Evolutionary conservation across 768 basidiomycete species (phyloP).

Genomic region (Rhodosporidiobolus odoratus): DNA sequence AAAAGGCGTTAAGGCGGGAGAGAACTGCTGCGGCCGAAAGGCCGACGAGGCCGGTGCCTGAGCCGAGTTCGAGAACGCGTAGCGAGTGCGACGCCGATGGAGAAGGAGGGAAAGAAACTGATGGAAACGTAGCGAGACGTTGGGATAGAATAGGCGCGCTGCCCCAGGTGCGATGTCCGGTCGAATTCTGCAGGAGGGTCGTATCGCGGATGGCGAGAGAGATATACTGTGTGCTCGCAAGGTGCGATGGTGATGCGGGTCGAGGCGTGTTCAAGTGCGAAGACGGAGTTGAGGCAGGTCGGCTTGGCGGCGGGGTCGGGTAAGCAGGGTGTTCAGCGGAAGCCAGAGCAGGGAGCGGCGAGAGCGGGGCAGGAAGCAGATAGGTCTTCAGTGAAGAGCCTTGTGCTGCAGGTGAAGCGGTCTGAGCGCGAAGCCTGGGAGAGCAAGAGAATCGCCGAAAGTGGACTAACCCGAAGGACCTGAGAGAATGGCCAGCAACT

Average conservation of each 20-base stretch:
- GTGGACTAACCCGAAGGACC: conserved; percentile 15
- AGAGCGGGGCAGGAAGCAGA: conserved; percentile 59
- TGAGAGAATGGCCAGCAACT: conserved; percentile 49
- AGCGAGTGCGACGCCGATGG: conserved; percentile 27
- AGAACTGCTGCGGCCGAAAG: conserved; percentile 59
- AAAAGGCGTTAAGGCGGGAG: conserved; percentile 17
- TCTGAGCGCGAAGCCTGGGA: neutral
- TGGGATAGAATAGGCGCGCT: conserved; percentile 66
- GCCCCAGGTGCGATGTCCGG: conserved; percentile 81
- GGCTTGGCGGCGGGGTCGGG: conserved; percentile 48
- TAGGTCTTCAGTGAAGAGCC: conserved; percentile 58
- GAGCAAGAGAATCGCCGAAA: neutral
- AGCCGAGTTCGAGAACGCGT: conserved; percentile 71
- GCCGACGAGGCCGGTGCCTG: conserved; percentile 77
- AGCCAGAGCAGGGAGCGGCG: conserved; percentile 46
- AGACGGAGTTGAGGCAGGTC: conserved; percentile 56
- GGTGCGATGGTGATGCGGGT: conserved; percentile 44
- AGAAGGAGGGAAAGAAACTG: neutral
- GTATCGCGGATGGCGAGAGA: conserved; percentile 61
- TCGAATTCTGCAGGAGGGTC: conserved; percentile 59
- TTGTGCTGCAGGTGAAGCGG: conserved; percentile 43
- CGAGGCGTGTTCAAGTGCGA: conserved; percentile 45
- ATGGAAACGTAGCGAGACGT: conserved; percentile 48
- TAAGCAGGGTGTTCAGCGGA: neutral
- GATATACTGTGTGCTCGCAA: conserved; percentile 51